Percentiles rank a stretch among this genome's conserved stretches.
These are phyloP conservation scores for Colletotrichum trifolii DNA, from an alignment of 2,329 filamentous ascomycete genomes.

Conservation along the genomic window DNA sequence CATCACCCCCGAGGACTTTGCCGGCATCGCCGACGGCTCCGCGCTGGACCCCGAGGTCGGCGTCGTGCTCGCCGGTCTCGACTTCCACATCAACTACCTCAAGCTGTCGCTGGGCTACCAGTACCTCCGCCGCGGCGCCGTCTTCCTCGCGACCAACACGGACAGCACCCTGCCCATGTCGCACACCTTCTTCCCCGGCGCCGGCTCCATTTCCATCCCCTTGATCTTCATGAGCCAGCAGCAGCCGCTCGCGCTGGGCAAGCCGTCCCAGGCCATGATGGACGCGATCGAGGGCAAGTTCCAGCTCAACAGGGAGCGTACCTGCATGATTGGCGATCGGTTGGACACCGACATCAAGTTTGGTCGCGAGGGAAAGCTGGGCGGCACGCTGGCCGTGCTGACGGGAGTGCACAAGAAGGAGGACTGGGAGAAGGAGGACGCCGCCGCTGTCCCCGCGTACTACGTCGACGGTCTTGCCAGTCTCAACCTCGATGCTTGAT, in stretches of 20 bases:
- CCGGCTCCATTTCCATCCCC: slow-evolving; percentile 83
- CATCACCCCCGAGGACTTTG: slow-evolving; percentile 84
- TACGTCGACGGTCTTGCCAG: slow-evolving; percentile 90
- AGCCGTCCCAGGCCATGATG: slow-evolving; percentile 99
- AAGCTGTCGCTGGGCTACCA: slow-evolving; percentile 88
- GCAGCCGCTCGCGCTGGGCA: slow-evolving; percentile 84
- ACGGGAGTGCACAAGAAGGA: slow-evolving; percentile 90
- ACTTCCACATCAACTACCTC: slow-evolving; percentile 95
- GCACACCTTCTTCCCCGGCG: slow-evolving; percentile 88
- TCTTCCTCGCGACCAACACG: slow-evolving; percentile 92
- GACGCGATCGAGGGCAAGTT: slow-evolving; percentile 98
- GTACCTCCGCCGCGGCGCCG: slow-evolving; percentile 83
- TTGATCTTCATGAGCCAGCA: slow-evolving; percentile 77
- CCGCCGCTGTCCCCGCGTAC: slow-evolving; percentile 77
- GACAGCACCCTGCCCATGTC: slow-evolving; percentile 90
- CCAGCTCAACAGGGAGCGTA: slow-evolving; percentile 81
- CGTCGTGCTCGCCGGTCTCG: slow-evolving; percentile 87
- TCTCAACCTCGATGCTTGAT: slow-evolving; percentile 52
- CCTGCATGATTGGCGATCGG: slow-evolving; percentile 96
- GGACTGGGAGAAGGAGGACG: slow-evolving; percentile 79
- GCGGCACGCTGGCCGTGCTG: slow-evolving; percentile 89
- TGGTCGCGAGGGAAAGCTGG: slow-evolving; percentile 88
- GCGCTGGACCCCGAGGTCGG: slow-evolving; percentile 88
- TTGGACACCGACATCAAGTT: slow-evolving; percentile 97
- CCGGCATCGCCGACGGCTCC: slow-evolving; percentile 78